Percentiles rank a stretch among this genome's conserved stretches.
Evolutionary conservation across 352 stramenopile genomes (phyloP).

Genomic region (Globisporangium recalcitrans): DNA sequence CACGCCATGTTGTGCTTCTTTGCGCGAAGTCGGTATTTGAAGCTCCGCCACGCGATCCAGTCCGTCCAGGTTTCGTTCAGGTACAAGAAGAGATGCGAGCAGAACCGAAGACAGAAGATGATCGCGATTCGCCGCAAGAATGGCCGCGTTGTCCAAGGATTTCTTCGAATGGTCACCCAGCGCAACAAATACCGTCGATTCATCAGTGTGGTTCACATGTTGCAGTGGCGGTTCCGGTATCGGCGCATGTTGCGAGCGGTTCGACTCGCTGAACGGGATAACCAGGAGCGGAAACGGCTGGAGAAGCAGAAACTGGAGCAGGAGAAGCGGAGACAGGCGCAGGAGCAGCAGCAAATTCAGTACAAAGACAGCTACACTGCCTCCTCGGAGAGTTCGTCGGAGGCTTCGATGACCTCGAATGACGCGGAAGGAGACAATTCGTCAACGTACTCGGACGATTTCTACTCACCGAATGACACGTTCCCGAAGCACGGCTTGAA

Average conservation of each 20-base stretch:
- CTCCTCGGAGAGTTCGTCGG: slow-evolving; percentile 61
- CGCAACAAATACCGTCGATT: slow-evolving; percentile 53
- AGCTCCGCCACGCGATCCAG: slow-evolving; percentile 43
- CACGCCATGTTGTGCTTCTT: slow-evolving; percentile 58
- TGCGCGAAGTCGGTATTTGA: slow-evolving; percentile 52
- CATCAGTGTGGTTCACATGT: slow-evolving; percentile 42
- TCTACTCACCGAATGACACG: slow-evolving; percentile 48
- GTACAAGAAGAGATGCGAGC: slow-evolving; percentile 40
- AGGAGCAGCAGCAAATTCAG: slow-evolving; percentile 25
- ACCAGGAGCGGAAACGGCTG: slow-evolving; percentile 20
- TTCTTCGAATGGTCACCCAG: slow-evolving; percentile 49
- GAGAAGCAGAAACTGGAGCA: slow-evolving; percentile 18
- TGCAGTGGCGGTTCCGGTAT: slow-evolving; percentile 72
- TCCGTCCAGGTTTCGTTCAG: slow-evolving; percentile 58
- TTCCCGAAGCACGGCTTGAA: slow-evolving; percentile 62
- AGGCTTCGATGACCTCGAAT: slow-evolving; percentile 58
- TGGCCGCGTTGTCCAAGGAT: slow-evolving; percentile 45
- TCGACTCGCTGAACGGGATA: slow-evolving; percentile 8
- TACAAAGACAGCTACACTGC: slow-evolving; percentile 67
- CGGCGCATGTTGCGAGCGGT: slow-evolving; percentile 28
- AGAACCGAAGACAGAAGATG: slow-evolving; percentile 24
- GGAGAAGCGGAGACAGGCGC: slow-evolving; percentile 25
- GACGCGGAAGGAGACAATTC: slow-evolving; percentile 67
- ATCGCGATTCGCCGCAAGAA: slow-evolving; percentile 36
- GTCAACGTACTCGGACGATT: slow-evolving; percentile 62